A percentile compares a stretch with the other conserved stretches of the same genome.
Evolutionary conservation across 1,284 basidiomycete species (phyloP).

Genomic region (Sphaerobolus stellatus): DNA sequence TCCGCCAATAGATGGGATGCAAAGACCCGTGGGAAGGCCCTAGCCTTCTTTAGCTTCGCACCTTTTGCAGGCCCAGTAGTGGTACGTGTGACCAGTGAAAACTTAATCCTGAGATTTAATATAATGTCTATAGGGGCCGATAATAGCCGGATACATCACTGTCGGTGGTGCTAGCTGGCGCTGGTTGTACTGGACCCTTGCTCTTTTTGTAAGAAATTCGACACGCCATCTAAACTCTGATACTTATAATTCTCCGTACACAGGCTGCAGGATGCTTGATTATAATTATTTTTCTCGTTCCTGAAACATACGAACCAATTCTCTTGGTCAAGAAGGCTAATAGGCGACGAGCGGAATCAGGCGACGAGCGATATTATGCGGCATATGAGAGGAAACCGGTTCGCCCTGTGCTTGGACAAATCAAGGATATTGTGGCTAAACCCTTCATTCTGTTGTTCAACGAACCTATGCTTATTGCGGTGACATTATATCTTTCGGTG

Average conservation of each 20-base stretch:
- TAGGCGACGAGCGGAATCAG: conserved; percentile 56
- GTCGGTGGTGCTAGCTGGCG: conserved; percentile 53
- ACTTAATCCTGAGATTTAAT: conserved; percentile 28
- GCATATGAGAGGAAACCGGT: conserved; percentile 29
- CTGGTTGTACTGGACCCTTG: conserved; percentile 76
- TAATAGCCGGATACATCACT: conserved; percentile 58
- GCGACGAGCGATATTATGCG: conserved; percentile 61
- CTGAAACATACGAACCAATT: conserved; percentile 68
- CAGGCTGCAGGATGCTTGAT: conserved; percentile 46
- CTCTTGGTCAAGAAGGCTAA: conserved; percentile 53
- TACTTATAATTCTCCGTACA: conserved; percentile 21
- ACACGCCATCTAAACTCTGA: conserved; percentile 11
- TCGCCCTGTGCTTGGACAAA: conserved; percentile 27
- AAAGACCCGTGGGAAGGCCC: conserved; percentile 64
- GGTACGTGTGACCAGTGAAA: conserved; percentile 18
- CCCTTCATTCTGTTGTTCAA: conserved; percentile 67
- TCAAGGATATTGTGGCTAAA: conserved; percentile 49
- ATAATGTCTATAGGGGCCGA: conserved; percentile 46
- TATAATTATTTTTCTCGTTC: conserved; percentile 64
- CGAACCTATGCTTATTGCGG: conserved; percentile 77
- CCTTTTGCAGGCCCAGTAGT: conserved; percentile 74
- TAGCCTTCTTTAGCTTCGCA: conserved; percentile 70
- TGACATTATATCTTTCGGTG: conserved; percentile 59
- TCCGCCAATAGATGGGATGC: conserved; percentile 54
- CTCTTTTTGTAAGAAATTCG: conserved; percentile 52